These are phyloP conservation scores for Aspergillus chevalieri DNA, from an alignment of 2,329 filamentous ascomycete species.

Conservation along the genomic window DNA sequence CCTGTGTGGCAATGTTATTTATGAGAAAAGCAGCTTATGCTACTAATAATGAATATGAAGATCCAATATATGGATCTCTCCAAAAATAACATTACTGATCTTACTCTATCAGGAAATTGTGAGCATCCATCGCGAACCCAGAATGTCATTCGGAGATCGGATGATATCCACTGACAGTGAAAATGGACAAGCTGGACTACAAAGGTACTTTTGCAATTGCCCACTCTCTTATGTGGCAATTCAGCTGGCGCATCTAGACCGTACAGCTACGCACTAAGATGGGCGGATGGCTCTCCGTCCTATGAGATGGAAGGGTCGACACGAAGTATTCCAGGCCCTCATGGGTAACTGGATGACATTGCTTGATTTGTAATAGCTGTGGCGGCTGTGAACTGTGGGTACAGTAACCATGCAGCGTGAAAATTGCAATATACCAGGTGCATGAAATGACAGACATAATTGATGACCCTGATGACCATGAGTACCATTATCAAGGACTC, in stretches of 20 bases:
- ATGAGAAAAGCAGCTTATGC: conserved; percentile 24
- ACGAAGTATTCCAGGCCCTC: conserved; percentile 32
- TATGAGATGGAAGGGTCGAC: conserved; percentile 40
- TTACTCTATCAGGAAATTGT: conserved; percentile 16
- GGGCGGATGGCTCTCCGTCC: conserved; percentile 50
- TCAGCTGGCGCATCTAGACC: neutral
- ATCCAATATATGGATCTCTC: conserved; percentile 47
- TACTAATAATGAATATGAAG: conserved; percentile 42
- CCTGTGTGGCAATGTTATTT: conserved; percentile 18
- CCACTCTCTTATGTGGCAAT: conserved; percentile 2
- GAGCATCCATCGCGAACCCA: conserved; percentile 38
- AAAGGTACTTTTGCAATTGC: neutral
- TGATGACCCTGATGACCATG: conserved; percentile 44
- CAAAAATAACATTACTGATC: conserved; percentile 36
- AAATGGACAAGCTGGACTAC: conserved; percentile 9
- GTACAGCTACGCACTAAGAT: conserved; percentile 31
- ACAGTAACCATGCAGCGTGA: conserved; percentile 13
- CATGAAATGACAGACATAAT: conserved; percentile 41
- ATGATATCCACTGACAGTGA: neutral
- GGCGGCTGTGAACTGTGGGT: conserved; percentile 31
- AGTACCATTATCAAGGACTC: conserved; percentile 46
- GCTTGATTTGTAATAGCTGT: conserved; percentile 38
- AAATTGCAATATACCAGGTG: conserved; percentile 42
- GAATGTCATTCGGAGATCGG: conserved; percentile 38
- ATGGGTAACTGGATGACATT: conserved; percentile 46